A percentile compares a stretch with the other conserved stretches of the same genome.
phyloP scores from a whole-genome alignment of 257 asterid genomes.

The Voacanga thouarsii region DNA sequence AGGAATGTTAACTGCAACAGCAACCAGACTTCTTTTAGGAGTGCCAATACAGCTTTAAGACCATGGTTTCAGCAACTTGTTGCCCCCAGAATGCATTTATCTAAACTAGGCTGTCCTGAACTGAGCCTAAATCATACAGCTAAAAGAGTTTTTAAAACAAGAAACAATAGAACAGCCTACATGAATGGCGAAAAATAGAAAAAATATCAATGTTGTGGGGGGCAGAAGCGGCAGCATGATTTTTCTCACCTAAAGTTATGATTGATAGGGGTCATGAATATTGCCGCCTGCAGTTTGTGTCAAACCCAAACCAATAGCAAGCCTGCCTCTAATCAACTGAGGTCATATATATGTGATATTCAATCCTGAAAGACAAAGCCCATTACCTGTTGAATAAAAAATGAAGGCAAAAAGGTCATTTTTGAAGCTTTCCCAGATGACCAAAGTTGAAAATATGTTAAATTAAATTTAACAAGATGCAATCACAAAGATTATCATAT shows the following conservation, averaged over 20 bases:
- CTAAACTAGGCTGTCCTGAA: too few relatives aligned
- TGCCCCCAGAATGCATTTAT: too few relatives aligned
- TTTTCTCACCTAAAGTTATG: neutral
- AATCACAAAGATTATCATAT: neutral
- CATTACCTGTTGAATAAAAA: neutral
- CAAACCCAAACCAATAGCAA: neutral
- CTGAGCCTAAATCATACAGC: neutral
- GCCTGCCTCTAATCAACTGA: neutral
- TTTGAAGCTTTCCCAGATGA: slow-evolving; percentile 16
- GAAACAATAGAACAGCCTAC: too few relatives aligned
- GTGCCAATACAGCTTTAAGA: too few relatives aligned
- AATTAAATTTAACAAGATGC: neutral
- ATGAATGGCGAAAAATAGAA: too few relatives aligned
- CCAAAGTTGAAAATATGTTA: neutral
- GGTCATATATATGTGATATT: neutral
- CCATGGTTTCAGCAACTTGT: too few relatives aligned
- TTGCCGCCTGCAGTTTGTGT: slow-evolving; percentile 10
- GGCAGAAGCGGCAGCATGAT: too few relatives aligned
- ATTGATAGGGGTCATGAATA: neutral
- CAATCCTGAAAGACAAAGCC: neutral
- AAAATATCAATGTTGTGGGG: too few relatives aligned
- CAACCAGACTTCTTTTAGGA: too few relatives aligned
- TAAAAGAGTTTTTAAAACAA: too few relatives aligned
- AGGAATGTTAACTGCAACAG: too few relatives aligned
- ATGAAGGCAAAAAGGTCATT: slow-evolving; percentile 10